Percentiles rank a stretch among this genome's conserved stretches.
These are phyloP conservation scores for Chlamydomonas sp. DNA, from an alignment of 139 green algal genomes.

Conservation along the genomic window DNA sequence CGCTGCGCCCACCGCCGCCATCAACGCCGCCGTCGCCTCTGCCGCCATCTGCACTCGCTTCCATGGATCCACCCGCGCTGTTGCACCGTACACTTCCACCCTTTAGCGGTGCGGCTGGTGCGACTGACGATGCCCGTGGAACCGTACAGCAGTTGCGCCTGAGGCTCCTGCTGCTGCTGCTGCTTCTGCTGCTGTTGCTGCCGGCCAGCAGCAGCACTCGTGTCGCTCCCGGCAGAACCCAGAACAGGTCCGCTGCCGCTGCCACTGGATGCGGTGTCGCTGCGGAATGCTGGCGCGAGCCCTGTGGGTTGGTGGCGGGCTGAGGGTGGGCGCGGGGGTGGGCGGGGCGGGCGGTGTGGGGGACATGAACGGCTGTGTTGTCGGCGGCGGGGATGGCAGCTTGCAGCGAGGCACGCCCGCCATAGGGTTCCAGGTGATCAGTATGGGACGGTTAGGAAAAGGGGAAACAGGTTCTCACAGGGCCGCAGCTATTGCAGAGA, in stretches of 20 bases:
- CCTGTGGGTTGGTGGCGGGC: too few relatives aligned
- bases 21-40: background rate
- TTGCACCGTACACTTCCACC: background rate
- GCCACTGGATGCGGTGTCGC: background rate
- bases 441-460: background rate
- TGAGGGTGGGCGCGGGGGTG: too few relatives aligned
- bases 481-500: too few relatives aligned
- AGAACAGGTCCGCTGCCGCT: background rate
- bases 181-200: background rate
- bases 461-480: too few relatives aligned
- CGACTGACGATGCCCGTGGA: too few relatives aligned
- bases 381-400: constrained; percentile 5
- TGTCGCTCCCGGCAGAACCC: too few relatives aligned
- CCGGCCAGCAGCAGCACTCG: background rate
- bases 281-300: background rate
- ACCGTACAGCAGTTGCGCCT: background rate
- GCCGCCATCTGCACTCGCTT: background rate
- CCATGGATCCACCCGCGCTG: background rate
- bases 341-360: background rate
- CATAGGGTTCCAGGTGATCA: constrained; percentile 5
- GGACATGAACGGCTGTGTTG: background rate
- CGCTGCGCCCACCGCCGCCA: too few relatives aligned
- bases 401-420: background rate
- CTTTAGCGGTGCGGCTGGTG: too few relatives aligned
- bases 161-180: background rate